A percentile compares a stretch with the other conserved stretches of the same genome.
phyloP scores from a whole-genome alignment of 352 stramenopile species.

The Pythium rhizo-oryzae region DNA sequence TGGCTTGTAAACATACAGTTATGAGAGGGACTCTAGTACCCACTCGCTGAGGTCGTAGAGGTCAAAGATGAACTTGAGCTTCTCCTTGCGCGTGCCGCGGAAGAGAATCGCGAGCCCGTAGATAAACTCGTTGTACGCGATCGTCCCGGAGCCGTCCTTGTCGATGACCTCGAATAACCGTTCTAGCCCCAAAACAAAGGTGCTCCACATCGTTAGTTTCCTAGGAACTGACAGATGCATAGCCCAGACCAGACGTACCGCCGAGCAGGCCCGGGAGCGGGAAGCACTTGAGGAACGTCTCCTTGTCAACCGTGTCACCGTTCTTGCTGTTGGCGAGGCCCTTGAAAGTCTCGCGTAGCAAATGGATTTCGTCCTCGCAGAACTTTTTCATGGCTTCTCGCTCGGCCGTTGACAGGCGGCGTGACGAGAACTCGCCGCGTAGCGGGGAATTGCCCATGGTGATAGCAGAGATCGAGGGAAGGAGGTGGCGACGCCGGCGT shows the following conservation, averaged over 20 bases:
- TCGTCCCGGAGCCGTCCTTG: constrained; percentile 83
- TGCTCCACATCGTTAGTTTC: not conserved
- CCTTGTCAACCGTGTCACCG: constrained; percentile 86
- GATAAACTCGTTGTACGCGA: constrained; percentile 94
- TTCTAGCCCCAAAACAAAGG: constrained; percentile 43
- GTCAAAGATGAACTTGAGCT: constrained; percentile 94
- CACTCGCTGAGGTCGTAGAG: constrained; percentile 91
- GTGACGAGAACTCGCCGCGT: constrained; percentile 54
- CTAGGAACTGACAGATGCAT: not conserved
- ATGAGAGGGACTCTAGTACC: not conserved
- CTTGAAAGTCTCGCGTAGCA: constrained; percentile 83
- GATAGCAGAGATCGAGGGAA: not conserved
- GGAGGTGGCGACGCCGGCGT: too few relatives aligned
- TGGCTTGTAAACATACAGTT: too few relatives aligned
- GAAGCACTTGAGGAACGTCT: constrained; percentile 95
- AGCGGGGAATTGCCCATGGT: constrained; percentile 71
- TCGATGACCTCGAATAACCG: constrained; percentile 93
- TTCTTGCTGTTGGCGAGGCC: constrained; percentile 66
- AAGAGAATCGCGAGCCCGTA: constrained; percentile 86
- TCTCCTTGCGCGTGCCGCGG: constrained; percentile 87
- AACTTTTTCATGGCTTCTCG: constrained; percentile 79
- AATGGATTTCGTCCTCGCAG: constrained; percentile 72
- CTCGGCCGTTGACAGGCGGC: constrained; percentile 52
- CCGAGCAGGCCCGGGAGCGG: constrained; percentile 89
- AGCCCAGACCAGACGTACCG: constrained; percentile 28